phyloP scores from a whole-genome alignment of 208 protist species.

The Acanthamoeba triangularis region DNA sequence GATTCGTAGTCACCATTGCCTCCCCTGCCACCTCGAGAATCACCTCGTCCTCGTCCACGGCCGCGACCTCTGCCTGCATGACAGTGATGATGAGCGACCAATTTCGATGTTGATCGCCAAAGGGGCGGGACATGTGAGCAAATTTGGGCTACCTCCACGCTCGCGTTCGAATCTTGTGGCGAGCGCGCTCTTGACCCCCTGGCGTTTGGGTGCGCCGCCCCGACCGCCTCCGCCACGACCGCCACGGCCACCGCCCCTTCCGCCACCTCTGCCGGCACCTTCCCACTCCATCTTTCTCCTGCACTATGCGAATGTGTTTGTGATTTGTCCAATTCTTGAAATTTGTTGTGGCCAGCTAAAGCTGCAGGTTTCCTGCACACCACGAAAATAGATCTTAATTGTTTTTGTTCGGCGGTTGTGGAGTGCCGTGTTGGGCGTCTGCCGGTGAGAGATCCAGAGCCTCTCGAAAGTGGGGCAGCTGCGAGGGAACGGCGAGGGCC shows the following conservation, averaged over 20 bases:
- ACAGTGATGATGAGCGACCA: not conserved
- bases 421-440: too few species aligned
- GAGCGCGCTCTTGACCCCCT: slow-evolving; percentile 36
- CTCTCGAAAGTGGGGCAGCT: not conserved
- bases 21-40: not conserved
- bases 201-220: not conserved
- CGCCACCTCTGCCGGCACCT: not conserved
- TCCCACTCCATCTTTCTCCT: not conserved
- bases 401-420: too few species aligned
- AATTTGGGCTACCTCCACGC: slow-evolving; percentile 18
- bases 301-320: too few species aligned
- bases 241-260: not conserved
- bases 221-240: not conserved
- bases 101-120: not conserved
- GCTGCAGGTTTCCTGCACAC: too few species aligned
- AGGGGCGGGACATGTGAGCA: not conserved
- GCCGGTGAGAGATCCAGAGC: not conserved
- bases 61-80: slow-evolving; percentile 16
- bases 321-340: too few species aligned
- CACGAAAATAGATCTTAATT: too few species aligned
- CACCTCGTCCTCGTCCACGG: not conserved
- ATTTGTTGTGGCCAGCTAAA: too few species aligned
- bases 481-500: not conserved
- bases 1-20: slow-evolving; percentile 33
- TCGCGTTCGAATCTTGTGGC: not conserved